phyloP scores from a whole-genome alignment of 1,284 basidiomycete species.

The Leccinum fuscescens region DNA sequence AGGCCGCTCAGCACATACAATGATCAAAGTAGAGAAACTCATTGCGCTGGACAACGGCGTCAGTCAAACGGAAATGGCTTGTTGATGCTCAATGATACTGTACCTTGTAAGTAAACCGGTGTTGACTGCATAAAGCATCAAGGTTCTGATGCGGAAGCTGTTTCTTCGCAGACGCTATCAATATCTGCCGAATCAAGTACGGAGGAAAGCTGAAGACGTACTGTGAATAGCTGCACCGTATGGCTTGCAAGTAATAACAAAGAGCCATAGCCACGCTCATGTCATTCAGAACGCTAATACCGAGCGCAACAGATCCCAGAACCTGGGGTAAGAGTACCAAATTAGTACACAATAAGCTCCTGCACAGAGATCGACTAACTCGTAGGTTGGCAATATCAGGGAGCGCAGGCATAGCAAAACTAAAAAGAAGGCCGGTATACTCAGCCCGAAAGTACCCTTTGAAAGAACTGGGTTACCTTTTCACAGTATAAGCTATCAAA shows the following conservation, averaged over 20 bases:
- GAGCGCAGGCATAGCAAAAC: constrained; percentile 14
- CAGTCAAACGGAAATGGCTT: background rate
- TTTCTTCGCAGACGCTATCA: constrained; percentile 38
- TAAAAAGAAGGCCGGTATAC: constrained; percentile 9
- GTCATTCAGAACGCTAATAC: constrained; percentile 46
- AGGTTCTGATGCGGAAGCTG: constrained; percentile 54
- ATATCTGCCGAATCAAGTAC: background rate
- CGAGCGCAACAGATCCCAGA: constrained; percentile 44
- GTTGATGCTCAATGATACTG: constrained; percentile 6
- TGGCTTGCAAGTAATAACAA: constrained; percentile 50
- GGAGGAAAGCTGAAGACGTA: constrained; percentile 5
- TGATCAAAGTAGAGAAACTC: constrained; percentile 55
- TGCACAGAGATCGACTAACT: constrained; percentile 11
- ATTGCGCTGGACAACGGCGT: constrained; percentile 42
- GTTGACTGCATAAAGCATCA: constrained; percentile 49
- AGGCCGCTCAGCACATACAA: constrained; percentile 40
- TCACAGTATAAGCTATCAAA: constrained; percentile 42
- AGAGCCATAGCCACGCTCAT: constrained; percentile 47
- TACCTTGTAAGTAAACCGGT: constrained; percentile 58
- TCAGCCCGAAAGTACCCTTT: constrained; percentile 23
- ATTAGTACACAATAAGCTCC: background rate
- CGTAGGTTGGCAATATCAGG: constrained; percentile 17
- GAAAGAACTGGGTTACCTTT: constrained; percentile 38
- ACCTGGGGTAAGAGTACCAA: constrained; percentile 26
- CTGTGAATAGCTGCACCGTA: constrained; percentile 43